Conservation (phyloP, 805 yeast genomes). For the Starmerella floricola region DNA sequence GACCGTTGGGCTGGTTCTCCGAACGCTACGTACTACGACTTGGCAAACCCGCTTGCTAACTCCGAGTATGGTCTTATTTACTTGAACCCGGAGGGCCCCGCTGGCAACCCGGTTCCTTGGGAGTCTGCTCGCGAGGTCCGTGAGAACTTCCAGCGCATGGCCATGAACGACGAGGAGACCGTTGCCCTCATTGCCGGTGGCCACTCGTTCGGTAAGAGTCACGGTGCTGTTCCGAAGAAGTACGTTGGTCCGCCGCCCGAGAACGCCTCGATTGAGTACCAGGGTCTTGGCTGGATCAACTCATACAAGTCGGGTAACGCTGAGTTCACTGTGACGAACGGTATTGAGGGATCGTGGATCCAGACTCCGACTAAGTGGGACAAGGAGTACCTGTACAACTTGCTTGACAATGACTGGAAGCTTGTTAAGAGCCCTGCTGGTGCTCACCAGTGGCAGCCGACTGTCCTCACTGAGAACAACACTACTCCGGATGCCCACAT, state of each 20-base stretch:
- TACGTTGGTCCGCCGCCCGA: conserved; percentile 17
- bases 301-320: conserved; percentile 14
- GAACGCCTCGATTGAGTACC: conserved; percentile 15
- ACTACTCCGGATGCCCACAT: conserved; percentile 19
- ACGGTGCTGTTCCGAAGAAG: conserved; percentile 15
- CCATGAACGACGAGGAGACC: conserved; percentile 20
- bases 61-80: conserved; percentile 16
- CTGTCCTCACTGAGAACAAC: neutral
- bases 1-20: conserved; percentile 13
- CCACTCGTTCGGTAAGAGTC: conserved; percentile 19
- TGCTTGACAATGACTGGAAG: conserved; percentile 13
- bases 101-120: conserved; percentile 14
- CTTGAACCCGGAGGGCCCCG: conserved; percentile 21
- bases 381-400: conserved; percentile 13
- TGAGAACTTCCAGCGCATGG: conserved; percentile 18
- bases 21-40: conserved; percentile 6
- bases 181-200: conserved; percentile 21
- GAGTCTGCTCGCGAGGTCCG: conserved; percentile 19
- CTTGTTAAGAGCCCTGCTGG: conserved; percentile 16
- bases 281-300: conserved; percentile 21
- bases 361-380: conserved; percentile 12
- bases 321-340: conserved; percentile 18
- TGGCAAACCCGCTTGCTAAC: conserved; percentile 15
- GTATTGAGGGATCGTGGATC: conserved; percentile 19
- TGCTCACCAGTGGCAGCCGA: conserved; percentile 16